Base-by-base conservation (phyloP, 257 asterid species). In the Mentha longifolia region DNA sequence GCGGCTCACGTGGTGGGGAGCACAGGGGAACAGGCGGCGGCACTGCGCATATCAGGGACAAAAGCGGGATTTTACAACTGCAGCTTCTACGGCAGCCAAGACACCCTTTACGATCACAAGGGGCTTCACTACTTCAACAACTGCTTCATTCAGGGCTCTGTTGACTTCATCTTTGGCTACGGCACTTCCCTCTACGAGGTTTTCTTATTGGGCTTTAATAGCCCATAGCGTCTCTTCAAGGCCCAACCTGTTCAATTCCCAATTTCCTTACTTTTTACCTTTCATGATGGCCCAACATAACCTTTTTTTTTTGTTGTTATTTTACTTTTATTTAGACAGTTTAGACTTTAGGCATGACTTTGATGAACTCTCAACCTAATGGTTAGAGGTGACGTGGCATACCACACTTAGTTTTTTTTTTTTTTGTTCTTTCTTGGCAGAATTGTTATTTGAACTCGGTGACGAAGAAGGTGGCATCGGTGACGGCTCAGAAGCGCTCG, bases 111-210 rank as follows among this genome's bases (percentile, higher is more conserved):
- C 68, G 90, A 85, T 66, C 90, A 85, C 80, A 80, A 65, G 51
- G 88, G 90, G 15, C 74, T 83, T 62, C 88, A 85, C 66, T 85
- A 68, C 52, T 85, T 83, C 82, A 74, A 70, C 41, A 74, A 80
- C 62, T 85, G 90, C 67, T 83, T 85, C 79, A 83, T 85, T 12
- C 90, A 83, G 43, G 90, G 90, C 61, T 85, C 90, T 1, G 88
- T 85, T 2, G 86, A 85, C 70, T 85, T 85, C 83, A 85, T 85
- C 55, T 85, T 82, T 19, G 90, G 87, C 68, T 78, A 82, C n/a
- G 87, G 71, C 33, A 85, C 81, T 10, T 82, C 86, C 7, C 87
- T 85, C 20, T 85, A 85, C 52, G 81, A 85, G 87, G 87, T 82
- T 39, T 17, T 15, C 12, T 67, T 2, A 6, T 3, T 28, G 63